Evolutionary conservation across 2,329 filamentous ascomycete species (phyloP).

Genomic region (Dryadomyces quercivorus): DNA sequence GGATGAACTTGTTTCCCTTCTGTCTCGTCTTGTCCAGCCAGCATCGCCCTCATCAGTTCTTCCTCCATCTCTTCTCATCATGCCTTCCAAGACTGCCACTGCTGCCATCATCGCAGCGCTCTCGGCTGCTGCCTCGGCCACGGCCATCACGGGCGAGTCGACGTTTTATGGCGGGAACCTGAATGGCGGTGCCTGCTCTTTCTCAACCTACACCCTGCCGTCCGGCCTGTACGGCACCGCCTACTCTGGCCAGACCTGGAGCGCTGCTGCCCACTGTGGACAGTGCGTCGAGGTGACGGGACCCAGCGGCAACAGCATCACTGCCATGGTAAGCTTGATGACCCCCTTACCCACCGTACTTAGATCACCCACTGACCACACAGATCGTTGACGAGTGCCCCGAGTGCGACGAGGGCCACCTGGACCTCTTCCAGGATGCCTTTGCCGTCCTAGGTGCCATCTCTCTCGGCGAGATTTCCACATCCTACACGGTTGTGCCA

Average conservation of each 20-base stretch:
- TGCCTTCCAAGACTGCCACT: not conserved
- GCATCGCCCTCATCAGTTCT: not conserved
- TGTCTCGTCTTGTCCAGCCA: too few species aligned
- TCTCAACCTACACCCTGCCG: not conserved
- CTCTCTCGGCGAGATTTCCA: constrained; percentile 23
- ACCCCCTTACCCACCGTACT: too few species aligned
- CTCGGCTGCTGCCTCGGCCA: too few species aligned
- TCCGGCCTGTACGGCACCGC: not conserved
- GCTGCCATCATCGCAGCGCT: not conserved
- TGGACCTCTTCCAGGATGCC: constrained; percentile 31
- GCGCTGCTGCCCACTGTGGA: constrained; percentile 43
- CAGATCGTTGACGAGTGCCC: constrained; percentile 33
- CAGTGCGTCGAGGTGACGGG: constrained; percentile 48
- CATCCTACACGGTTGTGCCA: constrained; percentile 22
- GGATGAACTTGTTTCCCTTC: not conserved
- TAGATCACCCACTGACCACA: not conserved
- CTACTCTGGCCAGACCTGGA: constrained; percentile 46
- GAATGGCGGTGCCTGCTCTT: not conserved
- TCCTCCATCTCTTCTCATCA: not conserved
- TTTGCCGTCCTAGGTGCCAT: constrained; percentile 24
- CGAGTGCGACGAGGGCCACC: constrained; percentile 26
- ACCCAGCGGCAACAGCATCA: constrained; percentile 41
- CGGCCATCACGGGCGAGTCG: not conserved
- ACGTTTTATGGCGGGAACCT: not conserved
- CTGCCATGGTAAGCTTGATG: constrained; percentile 48